Evolutionary conservation across 1,139 yeast genomes (phyloP).

Genomic region (Arxiozyma telluris): DNA sequence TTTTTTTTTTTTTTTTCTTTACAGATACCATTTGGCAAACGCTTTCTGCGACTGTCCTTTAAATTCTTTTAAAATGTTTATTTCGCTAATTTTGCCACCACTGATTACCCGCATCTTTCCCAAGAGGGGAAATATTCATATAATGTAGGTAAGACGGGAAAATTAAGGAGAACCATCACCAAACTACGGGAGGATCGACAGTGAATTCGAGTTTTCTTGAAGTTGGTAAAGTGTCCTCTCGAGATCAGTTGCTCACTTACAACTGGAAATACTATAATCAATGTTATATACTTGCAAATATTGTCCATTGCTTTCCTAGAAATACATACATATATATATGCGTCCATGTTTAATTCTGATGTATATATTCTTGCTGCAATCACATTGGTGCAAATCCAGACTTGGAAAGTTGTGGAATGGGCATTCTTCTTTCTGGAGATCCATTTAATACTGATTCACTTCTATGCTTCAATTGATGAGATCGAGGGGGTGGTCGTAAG

Average conservation of each 20-base stretch:
- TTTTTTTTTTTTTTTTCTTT: too few relatives aligned
- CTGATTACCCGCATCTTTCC: background rate
- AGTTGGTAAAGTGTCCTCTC: too few relatives aligned
- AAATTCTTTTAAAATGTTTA: too few relatives aligned
- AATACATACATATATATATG: too few relatives aligned
- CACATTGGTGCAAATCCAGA: background rate
- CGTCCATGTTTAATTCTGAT: too few relatives aligned
- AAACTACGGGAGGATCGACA: background rate
- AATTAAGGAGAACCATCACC: background rate
- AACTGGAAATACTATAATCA: too few relatives aligned
- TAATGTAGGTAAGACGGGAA: background rate
- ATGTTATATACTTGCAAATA: too few relatives aligned
- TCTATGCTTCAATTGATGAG: background rate
- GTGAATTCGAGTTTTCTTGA: too few relatives aligned
- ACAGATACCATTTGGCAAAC: background rate
- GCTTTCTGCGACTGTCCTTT: background rate
- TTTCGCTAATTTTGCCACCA: background rate
- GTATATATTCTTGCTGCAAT: background rate
- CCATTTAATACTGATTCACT: slow-evolving; percentile 6
- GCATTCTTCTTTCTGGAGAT: slow-evolving; percentile 5
- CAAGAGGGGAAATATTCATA: too few relatives aligned
- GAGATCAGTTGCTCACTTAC: too few relatives aligned
- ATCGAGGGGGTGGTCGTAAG: slow-evolving; percentile 7
- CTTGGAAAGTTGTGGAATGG: background rate
- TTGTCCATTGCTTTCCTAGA: too few relatives aligned